Evolutionary conservation across 2,329 filamentous ascomycete genomes (phyloP).

Genomic region (Diaporthe vexans): DNA sequence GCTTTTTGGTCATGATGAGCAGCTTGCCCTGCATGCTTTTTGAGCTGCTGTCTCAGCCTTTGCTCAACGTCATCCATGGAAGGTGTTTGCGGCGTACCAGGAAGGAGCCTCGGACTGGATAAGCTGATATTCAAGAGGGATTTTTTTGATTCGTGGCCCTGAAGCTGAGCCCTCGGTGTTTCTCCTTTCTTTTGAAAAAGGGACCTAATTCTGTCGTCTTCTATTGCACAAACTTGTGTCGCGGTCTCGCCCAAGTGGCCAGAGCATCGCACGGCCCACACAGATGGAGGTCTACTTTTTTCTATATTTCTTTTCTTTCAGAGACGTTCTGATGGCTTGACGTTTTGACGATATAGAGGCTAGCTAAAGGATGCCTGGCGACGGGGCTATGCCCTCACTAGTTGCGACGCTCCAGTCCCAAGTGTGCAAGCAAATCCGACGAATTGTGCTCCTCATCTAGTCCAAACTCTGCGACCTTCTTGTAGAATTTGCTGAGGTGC

Average conservation of each 20-base stretch:
- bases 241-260: constrained; percentile 8
- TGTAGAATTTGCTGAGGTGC: constrained; percentile 90
- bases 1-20: neutral
- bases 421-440: constrained; percentile 63
- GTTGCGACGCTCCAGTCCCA: constrained; percentile 58
- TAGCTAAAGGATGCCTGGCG: constrained; percentile 8
- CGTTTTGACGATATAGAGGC: constrained; percentile 25
- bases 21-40: constrained; percentile 5
- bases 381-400: constrained; percentile 10
- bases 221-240: constrained; percentile 20
- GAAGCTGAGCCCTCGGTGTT: neutral
- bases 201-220: constrained; percentile 23
- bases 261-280: neutral
- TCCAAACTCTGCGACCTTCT: constrained; percentile 76
- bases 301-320: neutral
- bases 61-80: constrained; percentile 20
- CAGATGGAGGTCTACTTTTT: constrained; percentile 18
- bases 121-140: constrained; percentile 36
- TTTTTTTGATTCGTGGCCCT: constrained; percentile 32
- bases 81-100: constrained; percentile 41
- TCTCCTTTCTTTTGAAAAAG: neutral
- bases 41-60: constrained; percentile 15
- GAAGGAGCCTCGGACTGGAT: constrained; percentile 33
- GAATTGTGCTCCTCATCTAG: constrained; percentile 70
- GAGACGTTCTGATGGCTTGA: constrained; percentile 1